These are phyloP conservation scores for Coemansia sp. DNA, from an alignment of 192 early-diverging fungal species.

Conservation along the genomic window DNA sequence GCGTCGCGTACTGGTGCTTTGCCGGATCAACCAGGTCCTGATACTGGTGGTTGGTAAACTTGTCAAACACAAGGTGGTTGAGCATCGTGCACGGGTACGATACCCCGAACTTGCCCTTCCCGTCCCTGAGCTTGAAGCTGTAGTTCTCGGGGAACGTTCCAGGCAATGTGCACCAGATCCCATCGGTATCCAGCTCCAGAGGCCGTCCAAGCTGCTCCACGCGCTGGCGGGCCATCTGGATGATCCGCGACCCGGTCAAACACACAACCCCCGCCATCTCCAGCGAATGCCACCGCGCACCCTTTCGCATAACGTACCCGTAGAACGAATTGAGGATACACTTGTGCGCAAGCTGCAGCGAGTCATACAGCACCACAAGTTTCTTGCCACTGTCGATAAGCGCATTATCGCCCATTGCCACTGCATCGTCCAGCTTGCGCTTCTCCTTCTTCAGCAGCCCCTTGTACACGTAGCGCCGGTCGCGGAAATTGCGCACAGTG, in stretches of 20 bases:
- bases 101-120: constrained; percentile 76
- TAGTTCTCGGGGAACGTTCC: constrained; percentile 91
- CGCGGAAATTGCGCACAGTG: constrained; percentile 94
- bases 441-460: constrained; percentile 91
- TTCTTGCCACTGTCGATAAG: constrained; percentile 83
- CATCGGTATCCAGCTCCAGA: constrained; percentile 97
- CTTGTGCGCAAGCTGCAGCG: constrained; percentile 97
- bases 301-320: constrained; percentile 99
- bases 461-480: constrained; percentile 98
- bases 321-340: constrained; percentile 95
- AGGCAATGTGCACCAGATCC: constrained; percentile 98
- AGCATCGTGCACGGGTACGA: constrained; percentile 98
- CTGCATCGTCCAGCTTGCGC: constrained; percentile 74
- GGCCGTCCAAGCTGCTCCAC: constrained; percentile 93
- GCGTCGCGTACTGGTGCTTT: constrained; percentile 63
- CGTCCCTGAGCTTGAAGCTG: constrained; percentile 73
- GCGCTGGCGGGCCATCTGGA: constrained; percentile 91
- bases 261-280: constrained; percentile 99
- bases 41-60: constrained; percentile 98
- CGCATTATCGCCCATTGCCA: constrained; percentile 60
- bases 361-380: constrained; percentile 94
- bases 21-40: constrained; percentile 69
- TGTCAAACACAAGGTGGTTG: constrained; percentile 92
- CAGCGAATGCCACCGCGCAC: constrained; percentile 97
- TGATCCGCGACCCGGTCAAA: constrained; percentile 92